A percentile compares a stretch with the other conserved stretches of the same genome.
Evolutionary conservation across 2,329 filamentous ascomycete species (phyloP).

Genomic region (Phialemonium atrogriseum): DNA sequence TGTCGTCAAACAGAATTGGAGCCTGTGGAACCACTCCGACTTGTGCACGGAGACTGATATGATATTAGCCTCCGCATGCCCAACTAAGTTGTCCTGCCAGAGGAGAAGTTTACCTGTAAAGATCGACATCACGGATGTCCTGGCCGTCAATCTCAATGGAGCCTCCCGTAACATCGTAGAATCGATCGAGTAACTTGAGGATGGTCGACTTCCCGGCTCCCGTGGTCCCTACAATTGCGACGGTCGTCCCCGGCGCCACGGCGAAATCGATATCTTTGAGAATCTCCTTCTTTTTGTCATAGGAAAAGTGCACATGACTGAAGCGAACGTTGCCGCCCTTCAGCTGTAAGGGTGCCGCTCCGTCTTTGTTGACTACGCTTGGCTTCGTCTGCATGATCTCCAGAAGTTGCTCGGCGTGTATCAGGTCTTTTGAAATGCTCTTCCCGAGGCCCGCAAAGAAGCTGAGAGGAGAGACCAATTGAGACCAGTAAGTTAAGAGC

Average conservation of each 20-base stretch:
- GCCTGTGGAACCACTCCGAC: constrained; percentile 50
- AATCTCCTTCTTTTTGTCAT: constrained; percentile 50
- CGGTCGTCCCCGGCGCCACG: constrained; percentile 42
- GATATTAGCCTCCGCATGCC: constrained; percentile 11
- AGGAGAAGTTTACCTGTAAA: constrained; percentile 29
- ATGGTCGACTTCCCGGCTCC: constrained; percentile 53
- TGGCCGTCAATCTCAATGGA: constrained; percentile 47
- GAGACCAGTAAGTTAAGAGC: constrained; percentile 66
- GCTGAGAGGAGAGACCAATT: constrained; percentile 61
- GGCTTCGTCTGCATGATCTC: constrained; percentile 51
- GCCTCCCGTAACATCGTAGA: constrained; percentile 48
- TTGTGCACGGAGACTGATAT: constrained; percentile 37
- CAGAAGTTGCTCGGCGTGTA: constrained; percentile 48
- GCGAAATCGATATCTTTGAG: constrained; percentile 45
- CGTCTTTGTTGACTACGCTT: constrained; percentile 43
- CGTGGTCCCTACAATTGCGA: constrained; percentile 53
- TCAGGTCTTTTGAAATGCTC: constrained; percentile 46
- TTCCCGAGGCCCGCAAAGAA: constrained; percentile 57
- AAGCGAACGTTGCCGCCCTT: constrained; percentile 47
- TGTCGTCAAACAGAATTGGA: constrained; percentile 48
- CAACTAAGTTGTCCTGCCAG: not conserved
- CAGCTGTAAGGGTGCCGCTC: constrained; percentile 40
- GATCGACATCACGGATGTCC: constrained; percentile 45
- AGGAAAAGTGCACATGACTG: constrained; percentile 46
- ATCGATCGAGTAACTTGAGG: constrained; percentile 49